Conservation (phyloP, 495 filamentous ascomycete genomes). For the Tuber umbilicatum region DNA sequence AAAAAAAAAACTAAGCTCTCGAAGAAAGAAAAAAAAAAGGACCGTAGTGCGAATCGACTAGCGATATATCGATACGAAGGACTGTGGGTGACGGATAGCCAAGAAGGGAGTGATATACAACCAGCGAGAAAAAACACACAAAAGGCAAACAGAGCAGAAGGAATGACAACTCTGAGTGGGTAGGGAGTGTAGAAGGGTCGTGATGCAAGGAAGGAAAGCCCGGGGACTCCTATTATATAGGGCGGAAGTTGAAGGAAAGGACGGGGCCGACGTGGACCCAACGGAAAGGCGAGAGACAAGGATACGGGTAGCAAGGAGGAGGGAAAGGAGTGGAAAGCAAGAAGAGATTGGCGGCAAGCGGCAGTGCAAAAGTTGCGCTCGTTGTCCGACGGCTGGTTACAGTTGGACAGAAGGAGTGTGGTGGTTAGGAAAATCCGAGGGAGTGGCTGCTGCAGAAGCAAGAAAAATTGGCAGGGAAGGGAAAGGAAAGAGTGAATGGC, state of each 20-base stretch:
- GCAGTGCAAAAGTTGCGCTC: slow-evolving; percentile 14
- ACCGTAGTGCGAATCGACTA: slow-evolving; percentile 32
- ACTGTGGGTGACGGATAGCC: slow-evolving; percentile 17
- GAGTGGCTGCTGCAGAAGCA: slow-evolving; percentile 20
- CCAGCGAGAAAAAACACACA: slow-evolving; percentile 16
- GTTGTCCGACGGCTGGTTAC: slow-evolving; percentile 1
- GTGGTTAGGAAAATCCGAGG: slow-evolving; percentile 10
- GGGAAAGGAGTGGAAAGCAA: slow-evolving; percentile 18
- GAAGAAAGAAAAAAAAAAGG: neutral
- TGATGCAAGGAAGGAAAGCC: slow-evolving; percentile 16
- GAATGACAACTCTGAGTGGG: slow-evolving; percentile 35
- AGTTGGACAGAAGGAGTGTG: slow-evolving; percentile 19
- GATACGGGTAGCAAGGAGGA: neutral
- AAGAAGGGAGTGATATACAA: slow-evolving; percentile 37
- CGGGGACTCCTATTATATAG: slow-evolving; percentile 28
- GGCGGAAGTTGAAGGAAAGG: slow-evolving; percentile 19
- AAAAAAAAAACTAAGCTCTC: slow-evolving; percentile 13
- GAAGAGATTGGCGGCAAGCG: slow-evolving; percentile 16
- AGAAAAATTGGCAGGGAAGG: neutral
- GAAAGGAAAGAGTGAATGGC: neutral
- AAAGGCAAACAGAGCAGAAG: slow-evolving; percentile 29
- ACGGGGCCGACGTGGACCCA: slow-evolving; percentile 35
- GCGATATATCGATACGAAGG: slow-evolving; percentile 23
- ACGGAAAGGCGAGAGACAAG: slow-evolving; percentile 23
- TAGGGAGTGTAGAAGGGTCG: slow-evolving; percentile 19